phyloP scores from a whole-genome alignment of 2,329 filamentous ascomycete species.

The Alternaria gansuensis region DNA sequence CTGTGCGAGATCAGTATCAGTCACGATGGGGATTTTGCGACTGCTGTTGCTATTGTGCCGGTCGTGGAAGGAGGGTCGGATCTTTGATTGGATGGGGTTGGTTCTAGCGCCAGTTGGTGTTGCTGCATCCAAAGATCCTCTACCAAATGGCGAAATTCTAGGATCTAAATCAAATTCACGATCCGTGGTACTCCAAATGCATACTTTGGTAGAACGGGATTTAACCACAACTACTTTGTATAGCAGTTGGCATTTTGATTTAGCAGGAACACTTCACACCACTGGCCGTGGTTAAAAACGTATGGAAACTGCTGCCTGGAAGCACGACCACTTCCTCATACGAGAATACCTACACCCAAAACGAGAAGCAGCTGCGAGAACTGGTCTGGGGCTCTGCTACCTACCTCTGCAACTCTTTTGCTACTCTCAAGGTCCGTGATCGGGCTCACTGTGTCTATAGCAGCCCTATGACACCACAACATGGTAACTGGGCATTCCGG shows the following conservation, averaged over 20 bases:
- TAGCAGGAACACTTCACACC: not conserved
- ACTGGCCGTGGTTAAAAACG: too few relatives aligned
- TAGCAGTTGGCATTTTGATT: too few relatives aligned
- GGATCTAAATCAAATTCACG: not conserved
- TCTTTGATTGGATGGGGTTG: not conserved
- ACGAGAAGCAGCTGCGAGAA: constrained; percentile 30
- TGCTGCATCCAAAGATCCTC: not conserved
- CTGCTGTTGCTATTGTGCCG: constrained; percentile 70
- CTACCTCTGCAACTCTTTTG: constrained; percentile 74
- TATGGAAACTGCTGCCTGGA: not conserved
- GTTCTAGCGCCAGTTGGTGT: not conserved
- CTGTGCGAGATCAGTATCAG: constrained; percentile 80
- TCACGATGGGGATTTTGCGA: constrained; percentile 85
- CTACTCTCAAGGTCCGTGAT: constrained; percentile 58
- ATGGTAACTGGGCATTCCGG: constrained; percentile 80
- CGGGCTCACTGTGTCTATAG: constrained; percentile 76
- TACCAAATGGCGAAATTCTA: not conserved
- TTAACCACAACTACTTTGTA: not conserved
- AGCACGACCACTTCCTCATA: not conserved
- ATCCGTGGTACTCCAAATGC: not conserved
- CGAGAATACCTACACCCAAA: constrained; percentile 68
- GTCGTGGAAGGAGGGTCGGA: constrained; percentile 6
- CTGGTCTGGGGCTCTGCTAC: constrained; percentile 62
- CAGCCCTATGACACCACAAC: constrained; percentile 75
- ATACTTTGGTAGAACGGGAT: not conserved